Evolutionary conservation across 108 stramenopile genomes (phyloP), one percentile per base, ranked within the genome.

Genomic region (Stephanodiscus triporus): DNA sequence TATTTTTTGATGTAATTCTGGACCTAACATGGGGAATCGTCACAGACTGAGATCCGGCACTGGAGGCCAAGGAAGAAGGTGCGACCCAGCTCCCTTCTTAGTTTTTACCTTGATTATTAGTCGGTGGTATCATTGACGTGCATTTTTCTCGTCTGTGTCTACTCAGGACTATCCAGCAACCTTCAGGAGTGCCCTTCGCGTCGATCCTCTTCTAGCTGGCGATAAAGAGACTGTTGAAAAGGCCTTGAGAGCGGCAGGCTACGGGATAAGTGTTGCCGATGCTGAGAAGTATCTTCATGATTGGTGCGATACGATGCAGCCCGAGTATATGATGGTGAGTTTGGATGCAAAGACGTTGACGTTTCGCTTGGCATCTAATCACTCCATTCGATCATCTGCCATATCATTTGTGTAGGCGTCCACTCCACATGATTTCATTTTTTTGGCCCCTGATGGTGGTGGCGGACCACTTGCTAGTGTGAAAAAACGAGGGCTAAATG

Each of bases 151-250:
- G 7, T 9, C 9, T 40, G 8, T 11, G 11, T 65, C 9, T 47
- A 27, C 23, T 0, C 45, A 80, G 72, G 64, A 79, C 22, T 91
- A 86, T 68, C 81, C 91, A 3, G 49, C 68, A 9, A 70, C 73
- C 10, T 97, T 87, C 73, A 86, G 88, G 37, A 89, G 94, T 27
- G 97, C 97, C 2, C 73, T 95, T 29, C 85, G 97, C 13, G 95
- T 97, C 20, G 97, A 97, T 63, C 94, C 95, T 17, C 75, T 97
- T 14, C 84, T 97, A 48, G 83, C 86, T 27, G 95, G 93, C 10
- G 93, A 96, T 68, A 63, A 64, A 50, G 64, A 55, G 13, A 82
- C 79, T 2, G 74, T 96, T 38, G 80, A 89, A 61, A 65, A 36
- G 23, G 83, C 92, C 22, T 67, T 96, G 45, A 59, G 62, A 54